Conservation (phyloP, 495 filamentous ascomycete genomes). For the Halenospora varia region DNA sequence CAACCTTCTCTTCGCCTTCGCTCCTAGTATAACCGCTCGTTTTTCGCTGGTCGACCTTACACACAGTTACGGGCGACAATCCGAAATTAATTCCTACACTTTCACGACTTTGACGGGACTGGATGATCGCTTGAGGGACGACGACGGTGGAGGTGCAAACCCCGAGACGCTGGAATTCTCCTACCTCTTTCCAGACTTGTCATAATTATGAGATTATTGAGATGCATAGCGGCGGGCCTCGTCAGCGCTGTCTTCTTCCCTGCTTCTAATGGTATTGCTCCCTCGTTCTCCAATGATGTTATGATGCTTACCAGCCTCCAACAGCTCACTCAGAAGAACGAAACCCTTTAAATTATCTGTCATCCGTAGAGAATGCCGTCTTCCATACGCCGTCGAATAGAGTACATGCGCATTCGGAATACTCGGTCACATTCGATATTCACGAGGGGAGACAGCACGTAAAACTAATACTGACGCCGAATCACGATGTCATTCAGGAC, state of each 20-base stretch:
- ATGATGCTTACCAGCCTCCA: not conserved
- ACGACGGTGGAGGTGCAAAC: not conserved
- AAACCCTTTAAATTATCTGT: conserved; percentile 71
- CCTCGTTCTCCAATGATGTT: not conserved
- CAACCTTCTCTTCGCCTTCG: not conserved
- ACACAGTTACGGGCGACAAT: not conserved
- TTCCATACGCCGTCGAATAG: conserved; percentile 77
- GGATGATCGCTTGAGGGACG: not conserved
- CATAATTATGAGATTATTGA: conserved; percentile 18
- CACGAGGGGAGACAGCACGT: conserved; percentile 63
- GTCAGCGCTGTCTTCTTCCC: conserved; percentile 18
- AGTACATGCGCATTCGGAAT: conserved; percentile 72
- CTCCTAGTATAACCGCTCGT: not conserved
- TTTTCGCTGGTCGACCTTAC: not conserved
- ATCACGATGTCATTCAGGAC: conserved; percentile 80
- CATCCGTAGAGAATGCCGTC: conserved; percentile 65
- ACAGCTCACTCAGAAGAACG: conserved; percentile 70
- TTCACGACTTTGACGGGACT: not conserved
- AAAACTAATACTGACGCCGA: conserved; percentile 81
- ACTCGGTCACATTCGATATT: conserved; percentile 77
- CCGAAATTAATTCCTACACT: not conserved
- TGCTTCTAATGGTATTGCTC: conserved; percentile 11
- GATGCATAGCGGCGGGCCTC: conserved; percentile 18
- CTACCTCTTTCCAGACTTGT: not conserved
- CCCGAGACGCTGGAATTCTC: not conserved